Base-by-base conservation (phyloP, 192 early-diverging fungal genomes). In the Physocladia obscura region DNA sequence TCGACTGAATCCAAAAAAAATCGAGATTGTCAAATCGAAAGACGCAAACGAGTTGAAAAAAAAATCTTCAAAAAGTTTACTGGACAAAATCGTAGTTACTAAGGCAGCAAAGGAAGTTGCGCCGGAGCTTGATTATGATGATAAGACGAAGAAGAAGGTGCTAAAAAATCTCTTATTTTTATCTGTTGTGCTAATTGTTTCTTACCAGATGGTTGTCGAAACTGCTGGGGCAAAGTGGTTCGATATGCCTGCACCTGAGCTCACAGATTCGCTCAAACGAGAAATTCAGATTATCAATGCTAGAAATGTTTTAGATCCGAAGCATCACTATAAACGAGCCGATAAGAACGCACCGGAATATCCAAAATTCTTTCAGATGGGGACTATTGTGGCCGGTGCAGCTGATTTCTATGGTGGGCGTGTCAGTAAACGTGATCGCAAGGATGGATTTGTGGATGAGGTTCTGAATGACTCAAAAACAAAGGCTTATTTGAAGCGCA, bases 241-340 rank as follows among this genome's bases (percentile, higher is more conserved):
- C 75, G 90, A 92, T 72, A 90, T 99, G 86, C 85, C 84, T 37
- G 87, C 89, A 22, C 86, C 92, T 2, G 86, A 89, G 58, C 55
- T 99, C 38, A 98, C 97, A 22, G 86, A 86, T 2, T 94, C 94
- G 73, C 54, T 97, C 44, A 94, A 95, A 68, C 89, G 90, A 4
- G 93, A 99, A 72, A 76, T 99, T 54, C 90, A 92, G 39, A 85
- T 97, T 30, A 69, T 99, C 34, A 90, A 91, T 67, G 78, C 90
- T 63, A 87, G 97, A 54, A 86, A 88, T 71, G 94, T 91, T 2
- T 74, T 99, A 11, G 95, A 99, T 76, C 93, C 93, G 19, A 98
- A 94, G 76, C 84, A 90, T 31, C 92, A 93, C 68, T 98, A 95
- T 71, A 96, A 95, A 62, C 89, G 90, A 58, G 84, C 83, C 50